A percentile compares a stretch with the other conserved stretches of the same genome.
phyloP scores from a whole-genome alignment of 495 filamentous ascomycete species.

The Penicillium bovifimosum region DNA sequence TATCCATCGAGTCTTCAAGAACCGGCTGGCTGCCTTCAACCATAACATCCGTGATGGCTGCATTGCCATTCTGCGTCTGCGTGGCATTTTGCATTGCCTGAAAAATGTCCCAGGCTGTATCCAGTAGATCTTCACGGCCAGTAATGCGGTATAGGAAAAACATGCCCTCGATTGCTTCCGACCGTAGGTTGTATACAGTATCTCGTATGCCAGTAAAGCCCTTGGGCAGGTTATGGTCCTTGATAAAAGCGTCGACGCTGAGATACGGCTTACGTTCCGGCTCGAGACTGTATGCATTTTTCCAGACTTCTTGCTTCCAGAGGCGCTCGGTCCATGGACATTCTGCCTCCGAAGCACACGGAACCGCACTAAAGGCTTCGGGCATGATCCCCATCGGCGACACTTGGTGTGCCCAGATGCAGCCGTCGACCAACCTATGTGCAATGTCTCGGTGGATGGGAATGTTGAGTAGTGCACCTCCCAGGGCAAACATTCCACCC shows the following conservation, averaged over 20 bases:
- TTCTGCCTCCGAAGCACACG: constrained; percentile 26
- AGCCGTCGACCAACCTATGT: constrained; percentile 71
- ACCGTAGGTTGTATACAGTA: constrained; percentile 37
- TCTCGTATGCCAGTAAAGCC: constrained; percentile 36
- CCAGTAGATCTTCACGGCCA: constrained; percentile 49
- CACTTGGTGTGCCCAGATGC: constrained; percentile 66
- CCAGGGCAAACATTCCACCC: constrained; percentile 82
- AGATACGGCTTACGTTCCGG: constrained; percentile 5
- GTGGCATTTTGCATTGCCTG: constrained; percentile 46
- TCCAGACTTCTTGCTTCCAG: constrained; percentile 31
- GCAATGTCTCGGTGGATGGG: constrained; percentile 65
- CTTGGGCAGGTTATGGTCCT: constrained; percentile 25
- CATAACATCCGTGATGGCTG: constrained; percentile 44
- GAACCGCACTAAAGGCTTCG: constrained; percentile 32
- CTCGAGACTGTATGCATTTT: constrained; percentile 6
- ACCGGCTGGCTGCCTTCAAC: constrained; percentile 8
- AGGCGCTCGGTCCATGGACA: constrained; percentile 37
- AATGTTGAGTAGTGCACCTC: constrained; percentile 62
- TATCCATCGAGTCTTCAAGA: constrained; percentile 41
- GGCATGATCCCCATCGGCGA: constrained; percentile 42
- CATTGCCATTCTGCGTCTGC: constrained; percentile 42
- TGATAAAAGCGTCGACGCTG: constrained; percentile 18
- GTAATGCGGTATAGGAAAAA: constrained; percentile 62
- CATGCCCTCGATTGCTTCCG: constrained; percentile 55
- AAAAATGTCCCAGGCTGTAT: constrained; percentile 63